Evolutionary conservation across 1,139 yeast species (phyloP).

Genomic region (Magnusiomyces paraingens): DNA sequence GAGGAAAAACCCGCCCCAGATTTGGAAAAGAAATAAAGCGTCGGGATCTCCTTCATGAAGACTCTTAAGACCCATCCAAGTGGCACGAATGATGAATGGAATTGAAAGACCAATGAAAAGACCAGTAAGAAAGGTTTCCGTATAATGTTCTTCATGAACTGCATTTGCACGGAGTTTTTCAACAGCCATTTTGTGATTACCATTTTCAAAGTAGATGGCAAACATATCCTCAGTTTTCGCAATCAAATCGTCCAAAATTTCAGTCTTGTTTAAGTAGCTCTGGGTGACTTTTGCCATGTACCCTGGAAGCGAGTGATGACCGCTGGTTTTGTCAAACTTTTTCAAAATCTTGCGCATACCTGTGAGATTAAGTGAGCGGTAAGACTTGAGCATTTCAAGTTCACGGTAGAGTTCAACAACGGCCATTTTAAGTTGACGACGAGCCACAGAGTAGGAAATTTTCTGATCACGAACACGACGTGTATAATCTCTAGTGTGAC

Average conservation of each 20-base stretch:
- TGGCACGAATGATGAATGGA: slow-evolving; percentile 52
- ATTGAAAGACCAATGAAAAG: slow-evolving; percentile 61
- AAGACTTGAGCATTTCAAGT: slow-evolving; percentile 70
- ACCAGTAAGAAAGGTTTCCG: slow-evolving; percentile 41
- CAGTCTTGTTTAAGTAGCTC: slow-evolving; percentile 58
- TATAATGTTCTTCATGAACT: slow-evolving; percentile 32
- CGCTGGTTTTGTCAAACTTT: slow-evolving; percentile 74
- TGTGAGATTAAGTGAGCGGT: slow-evolving; percentile 69
- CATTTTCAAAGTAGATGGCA: slow-evolving; percentile 60
- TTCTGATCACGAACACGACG: slow-evolving; percentile 17
- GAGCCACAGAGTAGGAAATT: slow-evolving; percentile 57
- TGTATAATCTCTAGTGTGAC: slow-evolving; percentile 9
- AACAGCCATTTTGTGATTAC: slow-evolving; percentile 66
- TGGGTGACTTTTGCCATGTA: slow-evolving; percentile 56
- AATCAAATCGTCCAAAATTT: slow-evolving; percentile 55
- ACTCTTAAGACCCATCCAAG: slow-evolving; percentile 44
- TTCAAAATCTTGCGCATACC: slow-evolving; percentile 86
- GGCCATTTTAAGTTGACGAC: slow-evolving; percentile 70
- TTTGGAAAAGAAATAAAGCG: slow-evolving; percentile 53
- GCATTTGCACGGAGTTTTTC: slow-evolving; percentile 59
- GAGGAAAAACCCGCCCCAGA: slow-evolving; percentile 88
- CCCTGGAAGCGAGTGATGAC: slow-evolving; percentile 41
- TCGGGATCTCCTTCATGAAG: slow-evolving; percentile 22
- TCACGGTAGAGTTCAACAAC: slow-evolving; percentile 73
- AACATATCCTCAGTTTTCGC: slow-evolving; percentile 61